Evolutionary conservation across 352 stramenopile genomes (phyloP).

Genomic region (Globisporangium nodosum): DNA sequence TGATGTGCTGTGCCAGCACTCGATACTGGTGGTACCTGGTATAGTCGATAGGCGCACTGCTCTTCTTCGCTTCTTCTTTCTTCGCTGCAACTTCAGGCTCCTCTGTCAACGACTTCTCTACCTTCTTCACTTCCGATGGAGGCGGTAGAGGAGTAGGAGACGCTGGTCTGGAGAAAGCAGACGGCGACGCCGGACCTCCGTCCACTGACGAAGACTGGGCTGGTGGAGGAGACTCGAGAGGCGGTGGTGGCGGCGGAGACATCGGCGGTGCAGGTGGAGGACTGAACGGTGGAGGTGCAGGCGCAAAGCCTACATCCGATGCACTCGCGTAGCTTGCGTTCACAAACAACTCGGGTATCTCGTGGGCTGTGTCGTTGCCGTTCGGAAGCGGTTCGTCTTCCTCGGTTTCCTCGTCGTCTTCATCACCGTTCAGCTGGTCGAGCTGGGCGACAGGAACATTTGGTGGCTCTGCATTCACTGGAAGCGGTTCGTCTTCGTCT

Average conservation of each 20-base stretch:
- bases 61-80: slow-evolving; percentile 2
- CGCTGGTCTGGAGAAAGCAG: slow-evolving; percentile 29
- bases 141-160: slow-evolving; percentile 15
- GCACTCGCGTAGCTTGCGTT: background rate
- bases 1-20: slow-evolving; percentile 68
- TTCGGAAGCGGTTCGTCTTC: slow-evolving; percentile 54
- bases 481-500: slow-evolving; percentile 64
- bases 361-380: background rate
- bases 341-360: background rate
- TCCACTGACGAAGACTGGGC: slow-evolving; percentile 9
- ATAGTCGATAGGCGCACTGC: slow-evolving; percentile 54
- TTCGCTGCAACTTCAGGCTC: background rate
- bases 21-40: slow-evolving; percentile 66
- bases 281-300: slow-evolving; percentile 14
- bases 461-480: slow-evolving; percentile 15
- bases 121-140: background rate
- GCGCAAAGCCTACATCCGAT: too few relatives aligned
- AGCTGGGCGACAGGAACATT: background rate
- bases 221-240: slow-evolving; percentile 16
- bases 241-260: slow-evolving; percentile 37
- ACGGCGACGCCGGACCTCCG: slow-evolving; percentile 28
- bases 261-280: slow-evolving; percentile 42
- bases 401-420: slow-evolving; percentile 44
- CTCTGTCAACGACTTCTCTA: background rate
- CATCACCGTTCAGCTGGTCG: slow-evolving; percentile 7